Evolutionary conservation across 73 alveolate genomes (phyloP).

Genomic region (Paramecium primaurelia): DNA sequence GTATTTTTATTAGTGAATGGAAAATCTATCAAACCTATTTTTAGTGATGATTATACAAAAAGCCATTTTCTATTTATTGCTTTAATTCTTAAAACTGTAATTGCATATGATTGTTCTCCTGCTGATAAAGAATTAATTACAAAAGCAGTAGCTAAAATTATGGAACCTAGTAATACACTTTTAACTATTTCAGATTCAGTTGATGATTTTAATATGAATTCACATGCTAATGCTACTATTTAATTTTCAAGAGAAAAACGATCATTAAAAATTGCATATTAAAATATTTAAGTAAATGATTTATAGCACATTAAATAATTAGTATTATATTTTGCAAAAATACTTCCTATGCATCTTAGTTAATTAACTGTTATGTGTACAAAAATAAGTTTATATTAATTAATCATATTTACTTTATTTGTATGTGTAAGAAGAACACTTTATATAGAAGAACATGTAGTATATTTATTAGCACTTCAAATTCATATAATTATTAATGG

Average conservation of each 20-base stretch:
- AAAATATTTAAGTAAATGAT: not conserved
- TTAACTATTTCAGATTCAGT: conserved; percentile 35
- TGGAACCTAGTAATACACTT: not conserved
- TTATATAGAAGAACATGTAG: not conserved
- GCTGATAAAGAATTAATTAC: conserved; percentile 9
- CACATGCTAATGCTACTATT: not conserved
- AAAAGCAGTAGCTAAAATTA: not conserved
- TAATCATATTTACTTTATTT: not conserved
- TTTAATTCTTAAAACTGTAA: not conserved
- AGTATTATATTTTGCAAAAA: conserved; percentile 10
- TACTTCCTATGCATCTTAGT: conserved; percentile 23
- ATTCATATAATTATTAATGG: not conserved
- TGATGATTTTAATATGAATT: conserved; percentile 42
- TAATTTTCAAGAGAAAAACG: not conserved
- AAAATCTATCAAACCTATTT: not conserved
- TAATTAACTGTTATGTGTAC: not conserved
- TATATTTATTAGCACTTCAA: not conserved
- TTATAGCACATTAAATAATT: not conserved
- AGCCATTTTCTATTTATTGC: conserved; percentile 41
- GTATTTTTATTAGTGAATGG: not conserved
- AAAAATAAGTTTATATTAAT: not conserved
- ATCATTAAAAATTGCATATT: conserved; percentile 11
- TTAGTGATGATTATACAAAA: conserved; percentile 22
- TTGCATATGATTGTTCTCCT: conserved; percentile 43
- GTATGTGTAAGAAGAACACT: not conserved